Base-by-base conservation (phyloP, 177 flowering plant species). In the Vitis hybrid region DNA sequence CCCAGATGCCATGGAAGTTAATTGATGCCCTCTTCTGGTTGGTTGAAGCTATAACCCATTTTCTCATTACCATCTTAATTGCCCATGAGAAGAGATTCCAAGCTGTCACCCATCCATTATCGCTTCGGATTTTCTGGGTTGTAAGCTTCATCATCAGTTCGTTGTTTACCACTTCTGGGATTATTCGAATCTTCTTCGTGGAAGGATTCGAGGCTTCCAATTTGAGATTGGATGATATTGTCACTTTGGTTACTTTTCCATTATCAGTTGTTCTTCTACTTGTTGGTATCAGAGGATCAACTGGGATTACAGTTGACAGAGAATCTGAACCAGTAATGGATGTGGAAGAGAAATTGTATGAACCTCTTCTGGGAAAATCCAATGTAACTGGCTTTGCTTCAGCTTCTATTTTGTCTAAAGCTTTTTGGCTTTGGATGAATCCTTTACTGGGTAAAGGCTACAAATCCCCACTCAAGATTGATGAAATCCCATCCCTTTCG, bases 341-440 rank as follows among this genome's bases (percentile, higher is more conserved):
- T 45, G 71, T 65, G 40, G 90, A 86, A 72, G 23, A 52, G 2
- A 57, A 69, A 34, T 58, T 82, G 49, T 71, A 64, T 66, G 87
- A 87, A 61, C 82, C 87, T 8, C 81, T 81, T 26, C 56, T 81
- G 79, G 63, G 56, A 58, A 78, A 84, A 65, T 62, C 90, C 14
- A 79, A 70, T 65, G 84, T 83, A 14, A 83, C 75, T 12, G 81
- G 80, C 0, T 95, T 80, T 66, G 89, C 96, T 67, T 79, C 92
- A 0, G 99, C 98, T 45, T 84, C 89, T 13, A 3, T 82, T 10
- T 0, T 93, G 1, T 95, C 98, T 1, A 89, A 86, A 72, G 77
- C 91, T 11, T 77, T 82, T 15, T 93, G 91, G 96, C 54, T 83
- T 12, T 93, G 98, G 99, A 79, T 95, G 90, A 95, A 89, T 73